Conservation (phyloP, 768 basidiomycete species). For the Tricholoma saponaceum region DNA sequence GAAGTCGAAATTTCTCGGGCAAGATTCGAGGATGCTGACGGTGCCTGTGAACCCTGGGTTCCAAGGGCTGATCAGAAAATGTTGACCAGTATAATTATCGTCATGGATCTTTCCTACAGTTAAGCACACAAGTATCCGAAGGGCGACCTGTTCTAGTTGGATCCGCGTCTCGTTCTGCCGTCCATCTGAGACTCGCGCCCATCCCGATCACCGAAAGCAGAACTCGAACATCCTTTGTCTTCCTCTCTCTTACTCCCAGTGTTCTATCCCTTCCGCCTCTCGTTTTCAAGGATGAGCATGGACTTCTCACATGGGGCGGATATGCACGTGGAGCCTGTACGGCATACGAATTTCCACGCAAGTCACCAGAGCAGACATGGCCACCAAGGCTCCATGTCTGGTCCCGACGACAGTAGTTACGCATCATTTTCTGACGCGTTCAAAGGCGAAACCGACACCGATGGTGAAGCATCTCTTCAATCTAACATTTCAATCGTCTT, state of each 20-base stretch:
- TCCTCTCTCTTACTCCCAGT: constrained; percentile 13
- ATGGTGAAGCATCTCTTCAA: constrained; percentile 32
- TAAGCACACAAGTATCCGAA: background rate
- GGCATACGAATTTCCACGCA: constrained; percentile 22
- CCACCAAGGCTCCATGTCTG: constrained; percentile 49
- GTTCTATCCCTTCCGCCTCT: constrained; percentile 12
- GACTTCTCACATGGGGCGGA: constrained; percentile 9
- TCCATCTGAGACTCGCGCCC: constrained; percentile 40
- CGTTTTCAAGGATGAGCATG: constrained; percentile 22
- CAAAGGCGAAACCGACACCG: constrained; percentile 40
- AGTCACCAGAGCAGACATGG: constrained; percentile 29
- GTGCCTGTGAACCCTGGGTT: constrained; percentile 42
- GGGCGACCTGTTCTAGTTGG: constrained; percentile 22
- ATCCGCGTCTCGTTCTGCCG: constrained; percentile 43
- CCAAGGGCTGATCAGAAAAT: constrained; percentile 41
- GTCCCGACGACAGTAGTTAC: constrained; percentile 53
- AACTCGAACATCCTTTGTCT: constrained; percentile 12
- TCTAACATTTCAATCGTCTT: background rate
- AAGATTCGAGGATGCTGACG: constrained; percentile 43
- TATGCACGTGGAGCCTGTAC: constrained; percentile 22
- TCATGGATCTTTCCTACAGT: constrained; percentile 23
- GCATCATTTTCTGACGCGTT: constrained; percentile 29
- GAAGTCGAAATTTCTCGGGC: constrained; percentile 39
- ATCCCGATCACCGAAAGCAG: constrained; percentile 37
- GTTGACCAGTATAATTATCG: constrained; percentile 6